A percentile compares a stretch with the other conserved stretches of the same genome.
These are phyloP conservation scores for Hanseniaspora mollemarum DNA, from an alignment of 805 yeast species.

Conservation along the genomic window DNA sequence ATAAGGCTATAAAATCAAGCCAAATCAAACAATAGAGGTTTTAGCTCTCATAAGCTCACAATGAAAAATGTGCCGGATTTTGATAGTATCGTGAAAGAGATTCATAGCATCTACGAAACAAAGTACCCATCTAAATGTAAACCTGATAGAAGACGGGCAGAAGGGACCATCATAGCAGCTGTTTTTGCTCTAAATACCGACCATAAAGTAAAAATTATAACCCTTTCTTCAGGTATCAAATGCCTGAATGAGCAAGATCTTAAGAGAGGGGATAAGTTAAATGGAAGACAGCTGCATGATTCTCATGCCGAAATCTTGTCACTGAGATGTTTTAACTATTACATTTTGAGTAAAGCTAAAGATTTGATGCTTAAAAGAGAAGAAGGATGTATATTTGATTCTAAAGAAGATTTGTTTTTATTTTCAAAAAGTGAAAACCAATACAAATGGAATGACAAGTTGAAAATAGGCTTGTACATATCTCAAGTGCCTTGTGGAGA, in stretches of 20 bases:
- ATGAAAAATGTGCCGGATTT: neutral
- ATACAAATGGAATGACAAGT: constrained; percentile 24
- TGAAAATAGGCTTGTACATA: constrained; percentile 47
- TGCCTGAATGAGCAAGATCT: constrained; percentile 48
- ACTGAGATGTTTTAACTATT: constrained; percentile 56
- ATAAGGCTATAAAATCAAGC: too few species aligned
- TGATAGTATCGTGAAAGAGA: neutral
- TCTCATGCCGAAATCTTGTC: constrained; percentile 81
- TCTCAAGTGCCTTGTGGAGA: constrained; percentile 90
- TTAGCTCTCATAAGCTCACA: too few species aligned
- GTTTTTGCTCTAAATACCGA: neutral
- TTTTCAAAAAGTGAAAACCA: constrained; percentile 18
- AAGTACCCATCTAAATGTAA: constrained; percentile 6
- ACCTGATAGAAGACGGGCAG: neutral
- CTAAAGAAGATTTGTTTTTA: constrained; percentile 17
- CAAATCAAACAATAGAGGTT: too few species aligned
- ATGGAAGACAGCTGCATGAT: constrained; percentile 68
- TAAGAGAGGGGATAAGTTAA: constrained; percentile 23
- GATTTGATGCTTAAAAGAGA: too few species aligned
- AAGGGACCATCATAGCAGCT: constrained; percentile 8
- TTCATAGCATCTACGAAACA: neutral
- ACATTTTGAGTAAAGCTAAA: too few species aligned
- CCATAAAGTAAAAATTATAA: constrained; percentile 28
- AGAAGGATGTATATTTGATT: too few species aligned
- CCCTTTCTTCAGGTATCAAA: constrained; percentile 75